These are phyloP conservation scores for Mortierella sp. DNA, from an alignment of 371 early-diverging fungal genomes.

Conservation along the genomic window DNA sequence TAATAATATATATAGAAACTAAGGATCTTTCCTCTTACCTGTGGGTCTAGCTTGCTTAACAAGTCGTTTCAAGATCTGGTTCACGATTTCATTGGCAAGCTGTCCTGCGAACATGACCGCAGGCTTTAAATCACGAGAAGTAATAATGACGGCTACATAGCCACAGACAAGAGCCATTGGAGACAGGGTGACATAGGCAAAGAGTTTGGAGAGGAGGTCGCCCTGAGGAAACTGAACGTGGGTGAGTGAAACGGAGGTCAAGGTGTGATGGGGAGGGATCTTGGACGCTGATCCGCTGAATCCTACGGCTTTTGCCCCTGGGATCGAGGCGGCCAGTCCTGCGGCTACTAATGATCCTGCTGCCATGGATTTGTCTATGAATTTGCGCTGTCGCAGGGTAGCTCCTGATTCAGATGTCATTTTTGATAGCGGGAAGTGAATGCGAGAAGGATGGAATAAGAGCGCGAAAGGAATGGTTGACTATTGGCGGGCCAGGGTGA, in stretches of 20 bases:
- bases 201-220: slow-evolving; percentile 63
- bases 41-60: slow-evolving; percentile 72
- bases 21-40: slow-evolving; percentile 57
- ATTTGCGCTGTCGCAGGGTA: slow-evolving; percentile 20
- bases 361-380: neutral
- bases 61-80: slow-evolving; percentile 74
- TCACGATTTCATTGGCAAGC: slow-evolving; percentile 82
- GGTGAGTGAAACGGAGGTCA: slow-evolving; percentile 76
- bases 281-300: slow-evolving; percentile 8
- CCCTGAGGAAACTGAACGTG: slow-evolving; percentile 75
- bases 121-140: slow-evolving; percentile 82
- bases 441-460: neutral
- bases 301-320: neutral
- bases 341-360: neutral
- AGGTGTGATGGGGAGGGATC: slow-evolving; percentile 47
- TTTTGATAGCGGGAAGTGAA: neutral
- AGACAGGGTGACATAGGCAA: slow-evolving; percentile 79
- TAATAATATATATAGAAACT: neutral
- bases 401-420: slow-evolving; percentile 1
- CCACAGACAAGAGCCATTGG: slow-evolving; percentile 86
- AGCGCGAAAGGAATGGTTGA: neutral
- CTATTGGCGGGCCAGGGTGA: no score
- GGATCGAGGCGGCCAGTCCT: neutral
- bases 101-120: slow-evolving; percentile 84
- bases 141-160: slow-evolving; percentile 78